Conservation (phyloP, 2,329 filamentous ascomycete species). For the Aspergillus melleus region DNA sequence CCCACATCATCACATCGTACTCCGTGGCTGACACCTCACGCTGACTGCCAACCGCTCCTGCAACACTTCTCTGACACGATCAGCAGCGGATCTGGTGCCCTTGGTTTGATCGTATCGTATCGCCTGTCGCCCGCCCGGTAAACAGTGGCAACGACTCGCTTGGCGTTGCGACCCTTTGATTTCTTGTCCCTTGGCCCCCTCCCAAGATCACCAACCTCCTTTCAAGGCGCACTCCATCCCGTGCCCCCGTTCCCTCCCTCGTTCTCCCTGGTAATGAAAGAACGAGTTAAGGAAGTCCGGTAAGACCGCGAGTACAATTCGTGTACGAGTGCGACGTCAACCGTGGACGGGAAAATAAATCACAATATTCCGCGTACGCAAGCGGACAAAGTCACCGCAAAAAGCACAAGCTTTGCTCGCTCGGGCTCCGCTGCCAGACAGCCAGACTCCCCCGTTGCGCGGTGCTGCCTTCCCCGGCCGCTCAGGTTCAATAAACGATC, state of each 20-base stretch:
- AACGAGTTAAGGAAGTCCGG: background rate
- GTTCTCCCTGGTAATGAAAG: no score
- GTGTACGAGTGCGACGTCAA: conserved; percentile 8
- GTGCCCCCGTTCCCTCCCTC: no score
- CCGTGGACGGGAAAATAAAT: background rate
- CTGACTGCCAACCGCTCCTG: conserved; percentile 5
- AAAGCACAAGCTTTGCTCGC: conserved; percentile 13
- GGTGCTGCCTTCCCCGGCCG: conserved; percentile 11
- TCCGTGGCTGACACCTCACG: background rate
- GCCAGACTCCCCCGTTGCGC: no score
- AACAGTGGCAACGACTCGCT: background rate
- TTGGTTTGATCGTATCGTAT: background rate
- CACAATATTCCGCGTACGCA: background rate
- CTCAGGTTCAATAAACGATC: conserved; percentile 11
- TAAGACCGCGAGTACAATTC: background rate
- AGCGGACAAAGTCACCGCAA: conserved; percentile 1
- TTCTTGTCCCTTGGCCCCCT: conserved; percentile 2
- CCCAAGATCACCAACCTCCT: background rate
- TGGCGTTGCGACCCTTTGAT: background rate
- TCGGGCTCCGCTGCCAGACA: conserved; percentile 1
- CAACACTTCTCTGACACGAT: conserved; percentile 19
- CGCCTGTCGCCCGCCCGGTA: background rate
- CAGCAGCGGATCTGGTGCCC: conserved; percentile 7
- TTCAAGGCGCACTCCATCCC: background rate
- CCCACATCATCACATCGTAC: no score